Percentiles rank a stretch among this genome's conserved stretches.
These are phyloP conservation scores for Hamamelis virginiana DNA, from an alignment of 164 flowering plant species.

Conservation along the genomic window DNA sequence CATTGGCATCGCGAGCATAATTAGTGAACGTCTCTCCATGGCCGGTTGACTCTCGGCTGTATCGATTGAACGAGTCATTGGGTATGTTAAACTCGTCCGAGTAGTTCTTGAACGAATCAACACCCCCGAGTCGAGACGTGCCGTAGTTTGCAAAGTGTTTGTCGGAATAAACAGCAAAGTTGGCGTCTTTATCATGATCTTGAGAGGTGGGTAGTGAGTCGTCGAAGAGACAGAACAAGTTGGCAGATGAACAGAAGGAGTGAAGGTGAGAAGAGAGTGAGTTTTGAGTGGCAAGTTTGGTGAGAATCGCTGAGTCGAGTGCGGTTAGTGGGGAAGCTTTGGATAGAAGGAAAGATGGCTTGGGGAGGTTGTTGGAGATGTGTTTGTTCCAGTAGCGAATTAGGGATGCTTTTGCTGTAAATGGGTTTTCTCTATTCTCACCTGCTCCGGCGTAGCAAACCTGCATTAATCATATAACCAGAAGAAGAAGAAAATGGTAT, in stretches of 20 bases:
- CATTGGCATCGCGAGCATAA: conserved; percentile 62
- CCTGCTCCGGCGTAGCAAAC: conserved; percentile 8
- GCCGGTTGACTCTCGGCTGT: conserved; percentile 52
- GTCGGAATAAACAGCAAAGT: conserved; percentile 34
- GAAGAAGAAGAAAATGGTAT: background rate
- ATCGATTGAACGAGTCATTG: conserved; percentile 50
- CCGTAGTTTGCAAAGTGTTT: conserved; percentile 58
- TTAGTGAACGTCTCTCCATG: conserved; percentile 56
- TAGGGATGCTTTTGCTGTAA: conserved; percentile 41
- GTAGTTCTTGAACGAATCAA: conserved; percentile 75
- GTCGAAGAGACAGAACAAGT: conserved; percentile 43
- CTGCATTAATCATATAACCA: conserved; percentile 11
- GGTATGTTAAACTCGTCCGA: conserved; percentile 53
- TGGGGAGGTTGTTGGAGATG: conserved; percentile 33
- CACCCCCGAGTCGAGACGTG: conserved; percentile 36
- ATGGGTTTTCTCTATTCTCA: conserved; percentile 30
- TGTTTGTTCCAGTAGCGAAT: conserved; percentile 54
- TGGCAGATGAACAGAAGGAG: conserved; percentile 51
- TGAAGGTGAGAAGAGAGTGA: conserved; percentile 35
- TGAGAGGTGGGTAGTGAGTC: background rate
- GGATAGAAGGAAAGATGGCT: conserved; percentile 42
- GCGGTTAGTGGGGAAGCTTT: conserved; percentile 51
- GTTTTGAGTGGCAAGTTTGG: conserved; percentile 33
- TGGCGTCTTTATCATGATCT: conserved; percentile 16
- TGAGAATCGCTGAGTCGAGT: conserved; percentile 27